Conservation (phyloP, 352 stramenopile genomes). For the Thalassiosira mediterranea region DNA sequence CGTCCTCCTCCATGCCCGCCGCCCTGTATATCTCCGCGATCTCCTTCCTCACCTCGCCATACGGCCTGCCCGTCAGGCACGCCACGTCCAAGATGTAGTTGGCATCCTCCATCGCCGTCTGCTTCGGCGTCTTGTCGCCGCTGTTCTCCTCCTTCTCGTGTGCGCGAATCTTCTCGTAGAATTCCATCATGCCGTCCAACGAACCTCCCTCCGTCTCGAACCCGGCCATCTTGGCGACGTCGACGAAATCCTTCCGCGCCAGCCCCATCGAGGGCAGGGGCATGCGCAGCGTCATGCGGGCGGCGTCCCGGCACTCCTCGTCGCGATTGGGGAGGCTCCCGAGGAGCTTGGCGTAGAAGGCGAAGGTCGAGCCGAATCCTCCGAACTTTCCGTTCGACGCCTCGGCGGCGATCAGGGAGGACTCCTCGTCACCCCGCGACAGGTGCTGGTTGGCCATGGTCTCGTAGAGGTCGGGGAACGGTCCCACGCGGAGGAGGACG, state of each 20-base stretch:
- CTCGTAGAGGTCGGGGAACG: conserved; percentile 81
- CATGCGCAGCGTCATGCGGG: conserved; percentile 73
- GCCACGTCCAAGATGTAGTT: conserved; percentile 75
- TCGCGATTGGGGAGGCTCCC: conserved; percentile 53
- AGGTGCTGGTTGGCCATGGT: conserved; percentile 67
- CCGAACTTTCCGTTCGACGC: conserved; percentile 76
- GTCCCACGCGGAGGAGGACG: conserved; percentile 74
- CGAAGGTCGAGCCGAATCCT: conserved; percentile 76
- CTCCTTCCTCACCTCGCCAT: conserved; percentile 55
- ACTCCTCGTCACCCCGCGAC: conserved; percentile 56
- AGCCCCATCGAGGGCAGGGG: conserved; percentile 71
- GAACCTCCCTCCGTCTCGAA: conserved; percentile 47
- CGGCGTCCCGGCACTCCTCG: conserved; percentile 75
- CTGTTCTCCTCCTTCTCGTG: conserved; percentile 65
- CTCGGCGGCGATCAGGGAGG: conserved; percentile 78
- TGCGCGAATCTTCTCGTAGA: conserved; percentile 79
- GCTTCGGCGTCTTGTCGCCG: conserved; percentile 64
- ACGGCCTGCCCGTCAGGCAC: conserved; percentile 61
- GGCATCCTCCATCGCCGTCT: conserved; percentile 71
- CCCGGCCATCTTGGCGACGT: conserved; percentile 62
- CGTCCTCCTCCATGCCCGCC: conserved; percentile 60
- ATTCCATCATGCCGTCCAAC: conserved; percentile 65
- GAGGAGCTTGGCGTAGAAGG: conserved; percentile 76
- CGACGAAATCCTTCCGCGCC: conserved; percentile 53
- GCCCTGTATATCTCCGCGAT: conserved; percentile 69